Evolutionary conservation across 202 grass and related monocot genomes (phyloP).

Genomic region (Musa balbisiana): DNA sequence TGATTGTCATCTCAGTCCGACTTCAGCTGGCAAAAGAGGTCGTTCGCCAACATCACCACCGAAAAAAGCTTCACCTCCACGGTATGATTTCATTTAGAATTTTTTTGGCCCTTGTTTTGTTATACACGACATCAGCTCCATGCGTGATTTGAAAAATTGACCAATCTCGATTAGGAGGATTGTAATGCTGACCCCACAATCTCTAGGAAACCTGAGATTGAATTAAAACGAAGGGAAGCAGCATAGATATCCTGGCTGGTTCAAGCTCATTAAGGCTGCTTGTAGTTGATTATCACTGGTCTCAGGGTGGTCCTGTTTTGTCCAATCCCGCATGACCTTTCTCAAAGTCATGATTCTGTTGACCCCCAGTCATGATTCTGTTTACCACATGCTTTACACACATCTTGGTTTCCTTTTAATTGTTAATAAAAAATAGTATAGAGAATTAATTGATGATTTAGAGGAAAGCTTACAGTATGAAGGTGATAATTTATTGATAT

Average conservation of each 20-base stretch:
- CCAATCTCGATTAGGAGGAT: not conserved
- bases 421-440: not conserved
- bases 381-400: not conserved
- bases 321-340: not conserved
- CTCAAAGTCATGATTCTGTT: not conserved
- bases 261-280: not conserved
- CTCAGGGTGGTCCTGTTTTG: not conserved
- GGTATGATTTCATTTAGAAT: constrained; percentile 5
- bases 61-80: constrained; percentile 68
- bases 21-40: constrained; percentile 45
- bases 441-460: too few relatives aligned
- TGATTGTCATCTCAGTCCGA: constrained; percentile 39
- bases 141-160: not conserved
- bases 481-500: too few relatives aligned
- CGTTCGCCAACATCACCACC: constrained; percentile 42
- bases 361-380: not conserved
- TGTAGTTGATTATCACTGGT: not conserved
- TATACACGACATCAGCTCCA: not conserved
- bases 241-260: not conserved
- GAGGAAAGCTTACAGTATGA: too few relatives aligned
- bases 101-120: not conserved
- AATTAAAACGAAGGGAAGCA: not conserved
- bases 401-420: not conserved
- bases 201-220: not conserved
- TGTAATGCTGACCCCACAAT: not conserved